Conservation (phyloP, 352 stramenopile genomes). For the Aphanomyces euteiches region DNA sequence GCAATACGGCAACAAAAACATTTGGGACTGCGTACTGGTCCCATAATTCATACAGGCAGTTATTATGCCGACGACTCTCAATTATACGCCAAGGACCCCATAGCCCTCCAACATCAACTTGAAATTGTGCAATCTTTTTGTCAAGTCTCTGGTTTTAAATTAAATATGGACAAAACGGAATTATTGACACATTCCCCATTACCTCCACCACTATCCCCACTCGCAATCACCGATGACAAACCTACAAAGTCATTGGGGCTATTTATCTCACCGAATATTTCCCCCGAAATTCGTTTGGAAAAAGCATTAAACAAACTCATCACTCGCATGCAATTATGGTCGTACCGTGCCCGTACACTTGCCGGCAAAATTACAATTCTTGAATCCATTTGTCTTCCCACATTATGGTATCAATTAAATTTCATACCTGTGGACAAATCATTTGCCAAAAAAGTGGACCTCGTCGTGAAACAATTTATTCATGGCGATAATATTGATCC, state of each 20-base stretch:
- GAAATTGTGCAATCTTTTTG: constrained; percentile 5
- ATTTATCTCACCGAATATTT: not conserved
- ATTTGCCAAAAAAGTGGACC: no score
- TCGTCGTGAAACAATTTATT: no score
- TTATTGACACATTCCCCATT: not conserved
- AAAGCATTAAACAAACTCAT: constrained; percentile 1
- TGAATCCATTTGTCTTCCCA: not conserved
- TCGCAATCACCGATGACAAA: not conserved
- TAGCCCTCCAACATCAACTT: not conserved
- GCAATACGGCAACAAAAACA: not conserved
- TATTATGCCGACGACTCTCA: constrained; percentile 11
- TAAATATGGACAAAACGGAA: constrained; percentile 9
- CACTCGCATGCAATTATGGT: constrained; percentile 1
- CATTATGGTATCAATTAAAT: constrained; percentile 8
- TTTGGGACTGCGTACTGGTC: not conserved
- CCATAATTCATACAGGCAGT: not conserved
- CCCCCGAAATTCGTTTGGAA: not conserved
- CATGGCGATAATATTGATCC: not conserved
- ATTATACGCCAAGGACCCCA: not conserved
- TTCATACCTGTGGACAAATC: no score
- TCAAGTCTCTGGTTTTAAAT: constrained; percentile 4
- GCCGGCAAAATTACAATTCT: constrained; percentile 8
- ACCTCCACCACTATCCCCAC: not conserved
- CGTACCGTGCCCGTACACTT: not conserved
- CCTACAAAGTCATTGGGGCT: constrained; percentile 3